phyloP scores from a whole-genome alignment of 441 rosid species.

The Eruca vesicaria region DNA sequence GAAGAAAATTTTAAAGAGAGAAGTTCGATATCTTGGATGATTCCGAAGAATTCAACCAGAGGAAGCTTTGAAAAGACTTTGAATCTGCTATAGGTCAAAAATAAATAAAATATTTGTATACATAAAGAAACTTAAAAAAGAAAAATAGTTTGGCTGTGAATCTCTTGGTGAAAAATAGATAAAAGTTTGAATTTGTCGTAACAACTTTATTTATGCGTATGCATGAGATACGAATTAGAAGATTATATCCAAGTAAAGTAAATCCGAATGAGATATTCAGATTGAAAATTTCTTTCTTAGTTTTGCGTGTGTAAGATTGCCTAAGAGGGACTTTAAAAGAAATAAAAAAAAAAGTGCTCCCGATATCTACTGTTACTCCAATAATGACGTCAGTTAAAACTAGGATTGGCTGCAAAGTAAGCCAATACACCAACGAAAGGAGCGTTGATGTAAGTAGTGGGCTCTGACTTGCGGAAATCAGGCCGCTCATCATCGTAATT shows the following conservation, averaged over 20 bases:
- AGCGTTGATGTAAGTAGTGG: conserved; percentile 92
- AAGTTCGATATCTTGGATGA: too few relatives aligned
- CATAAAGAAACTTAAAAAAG: neutral
- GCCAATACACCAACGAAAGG: conserved; percentile 94
- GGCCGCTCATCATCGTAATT: conserved; percentile 58
- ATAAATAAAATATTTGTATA: too few relatives aligned
- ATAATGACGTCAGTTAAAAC: conserved; percentile 10
- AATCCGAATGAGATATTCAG: conserved; percentile 27
- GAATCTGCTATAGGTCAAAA: too few relatives aligned
- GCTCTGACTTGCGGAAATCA: conserved; percentile 82
- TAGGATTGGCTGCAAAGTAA: conserved; percentile 86
- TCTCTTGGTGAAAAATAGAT: neutral
- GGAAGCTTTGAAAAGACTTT: too few relatives aligned
- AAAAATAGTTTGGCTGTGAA: neutral
- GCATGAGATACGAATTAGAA: neutral
- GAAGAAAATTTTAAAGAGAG: too few relatives aligned
- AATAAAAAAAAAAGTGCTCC: conserved; percentile 6
- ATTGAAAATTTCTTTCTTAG: conserved; percentile 23
- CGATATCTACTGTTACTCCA: neutral
- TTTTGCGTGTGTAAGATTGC: conserved; percentile 43
- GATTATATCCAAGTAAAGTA: neutral
- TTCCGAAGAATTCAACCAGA: too few relatives aligned
- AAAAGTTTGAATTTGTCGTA: neutral
- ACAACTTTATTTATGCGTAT: neutral
- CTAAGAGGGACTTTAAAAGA: conserved; percentile 47